Evolutionary conservation across 306 rosid genomes (phyloP), one percentile per base, ranked within the genome.

Genomic region (Vicia villosa): DNA sequence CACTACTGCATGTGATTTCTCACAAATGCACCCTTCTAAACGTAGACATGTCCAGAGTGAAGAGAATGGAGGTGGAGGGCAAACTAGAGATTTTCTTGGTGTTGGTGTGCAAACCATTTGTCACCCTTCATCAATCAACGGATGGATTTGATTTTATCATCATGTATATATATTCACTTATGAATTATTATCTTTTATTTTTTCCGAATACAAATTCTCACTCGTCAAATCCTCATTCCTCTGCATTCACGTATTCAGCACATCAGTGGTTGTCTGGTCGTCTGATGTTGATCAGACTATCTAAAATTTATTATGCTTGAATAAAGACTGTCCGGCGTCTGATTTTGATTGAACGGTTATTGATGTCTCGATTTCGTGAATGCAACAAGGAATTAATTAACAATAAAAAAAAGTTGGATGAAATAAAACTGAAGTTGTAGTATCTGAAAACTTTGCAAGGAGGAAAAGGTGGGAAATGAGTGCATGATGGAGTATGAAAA

Each of bases 21-120:
- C 76, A 46, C 85, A 80, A 58, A 79, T 83, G 81, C 87, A 69
- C 78, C 84, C 89, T 22, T 80, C 84, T 12, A 91, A 91, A 84
- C 89, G 94, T 45, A 54, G 90, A 59, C 86, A 74, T n/a, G 71
- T 80, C 4, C 86, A 38, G 62, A 73, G 36, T 59, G 94, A 82
- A 9, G 89, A 82, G 46, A 37, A 20, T 38, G 80, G 75, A 41
- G 56, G 56, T 17, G 86, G 92, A 54, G 92, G 87, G 61, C 88
- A 86, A 76, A 89, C 96, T 36, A 80, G 98, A 80, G 98, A 92
- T 75, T 92, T 92, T 73, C 88, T 92, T 40, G 97, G 97, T 22
- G 96, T 91, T 74, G 95, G 95, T 8, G 88, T 82, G 72, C 87
- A 89, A 72, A 73, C 95, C 63, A 66, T 89, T 60, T 89, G 90